Percentiles rank a stretch among this genome's conserved stretches.
Evolutionary conservation across 1,284 basidiomycete species (phyloP).

Genomic region (Volvariella volvacea): DNA sequence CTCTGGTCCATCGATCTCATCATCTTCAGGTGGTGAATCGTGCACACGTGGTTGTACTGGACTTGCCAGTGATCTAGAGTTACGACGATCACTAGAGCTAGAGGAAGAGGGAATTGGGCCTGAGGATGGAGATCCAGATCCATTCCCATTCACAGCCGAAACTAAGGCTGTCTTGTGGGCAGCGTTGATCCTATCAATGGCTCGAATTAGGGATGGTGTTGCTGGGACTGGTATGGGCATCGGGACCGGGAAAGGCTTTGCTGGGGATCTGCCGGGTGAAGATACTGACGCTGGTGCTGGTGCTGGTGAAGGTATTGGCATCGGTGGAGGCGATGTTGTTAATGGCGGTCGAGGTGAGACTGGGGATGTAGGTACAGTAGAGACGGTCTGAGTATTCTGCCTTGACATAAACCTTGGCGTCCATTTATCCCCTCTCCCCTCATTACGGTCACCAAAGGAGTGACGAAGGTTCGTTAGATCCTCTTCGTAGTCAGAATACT

Average conservation of each 20-base stretch:
- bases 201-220: slow-evolving; percentile 55
- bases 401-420: slow-evolving; percentile 27
- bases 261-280: slow-evolving; percentile 9
- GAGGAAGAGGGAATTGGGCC: background rate
- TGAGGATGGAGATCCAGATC: slow-evolving; percentile 1
- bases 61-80: background rate
- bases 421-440: slow-evolving; percentile 14
- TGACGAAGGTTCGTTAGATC: slow-evolving; percentile 11
- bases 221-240: slow-evolving; percentile 37
- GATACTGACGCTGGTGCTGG: slow-evolving; percentile 5
- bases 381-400: slow-evolving; percentile 13
- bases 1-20: background rate
- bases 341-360: background rate
- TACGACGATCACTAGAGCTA: background rate
- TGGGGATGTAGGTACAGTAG: background rate
- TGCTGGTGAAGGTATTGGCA: slow-evolving; percentile 2
- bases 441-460: slow-evolving; percentile 7
- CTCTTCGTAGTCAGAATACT: slow-evolving; percentile 28
- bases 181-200: slow-evolving; percentile 46
- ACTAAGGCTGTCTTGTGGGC: slow-evolving; percentile 47
- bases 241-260: background rate
- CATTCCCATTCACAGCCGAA: slow-evolving; percentile 3
- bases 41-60: background rate
- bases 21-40: background rate
- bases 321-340: background rate